Evolutionary conservation across 176 grass and related monocot species (phyloP).

Genomic region (Cenchrus americanus): DNA sequence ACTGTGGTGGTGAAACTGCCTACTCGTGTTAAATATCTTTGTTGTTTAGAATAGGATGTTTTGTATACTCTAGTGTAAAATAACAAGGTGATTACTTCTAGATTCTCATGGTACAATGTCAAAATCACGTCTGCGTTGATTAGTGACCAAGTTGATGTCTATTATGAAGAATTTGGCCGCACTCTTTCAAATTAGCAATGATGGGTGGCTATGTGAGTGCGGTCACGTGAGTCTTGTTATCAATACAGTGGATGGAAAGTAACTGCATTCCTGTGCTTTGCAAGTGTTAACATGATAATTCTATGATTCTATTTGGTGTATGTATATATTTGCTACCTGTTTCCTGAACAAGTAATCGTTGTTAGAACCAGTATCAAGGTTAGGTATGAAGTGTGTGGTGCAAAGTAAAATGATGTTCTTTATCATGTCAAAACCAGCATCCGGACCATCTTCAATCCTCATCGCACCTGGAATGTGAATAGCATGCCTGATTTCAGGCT

Average conservation of each 20-base stretch:
- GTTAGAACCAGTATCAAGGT: not conserved
- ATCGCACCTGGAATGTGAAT: not conserved
- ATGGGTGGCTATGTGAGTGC: not conserved
- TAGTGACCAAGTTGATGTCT: not conserved
- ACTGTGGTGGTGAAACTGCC: not conserved
- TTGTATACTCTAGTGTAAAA: not conserved
- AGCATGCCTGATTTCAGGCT: not conserved
- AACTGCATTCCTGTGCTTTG: no score
- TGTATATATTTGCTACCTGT: no score
- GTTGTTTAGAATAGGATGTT: not conserved
- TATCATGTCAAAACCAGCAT: not conserved
- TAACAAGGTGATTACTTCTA: not conserved
- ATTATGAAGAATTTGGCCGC: not conserved
- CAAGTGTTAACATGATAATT: no score
- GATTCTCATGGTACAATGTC: not conserved
- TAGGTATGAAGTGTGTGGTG: not conserved
- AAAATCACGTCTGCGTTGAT: not conserved
- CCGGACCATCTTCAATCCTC: not conserved
- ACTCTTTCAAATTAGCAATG: not conserved
- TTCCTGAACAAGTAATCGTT: no score
- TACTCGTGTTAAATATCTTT: not conserved
- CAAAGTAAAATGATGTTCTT: not conserved
- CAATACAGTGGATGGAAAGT: no score
- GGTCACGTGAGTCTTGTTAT: not conserved
- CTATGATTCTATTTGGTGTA: no score